Conservation (phyloP, 163 green algal genomes). For the Scenedesmus sp. region DNA sequence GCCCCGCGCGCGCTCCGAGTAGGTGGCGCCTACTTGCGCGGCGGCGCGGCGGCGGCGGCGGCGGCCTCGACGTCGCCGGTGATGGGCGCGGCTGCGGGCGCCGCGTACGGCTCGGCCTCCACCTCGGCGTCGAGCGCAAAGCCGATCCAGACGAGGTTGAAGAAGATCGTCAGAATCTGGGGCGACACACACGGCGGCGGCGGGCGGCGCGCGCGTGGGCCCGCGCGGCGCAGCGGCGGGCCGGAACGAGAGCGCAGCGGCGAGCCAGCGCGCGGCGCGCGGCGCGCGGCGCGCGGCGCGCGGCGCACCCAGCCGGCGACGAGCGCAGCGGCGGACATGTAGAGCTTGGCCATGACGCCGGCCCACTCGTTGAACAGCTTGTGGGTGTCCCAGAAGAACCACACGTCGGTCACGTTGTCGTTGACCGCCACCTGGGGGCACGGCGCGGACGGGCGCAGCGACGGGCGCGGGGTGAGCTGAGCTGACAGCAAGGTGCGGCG, state of each 20-base stretch:
- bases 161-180: conserved; percentile 21
- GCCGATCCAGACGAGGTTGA: conserved; percentile 24
- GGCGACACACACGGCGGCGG: too few relatives aligned
- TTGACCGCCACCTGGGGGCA: conserved; percentile 7
- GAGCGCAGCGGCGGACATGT: not conserved
- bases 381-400: conserved; percentile 21
- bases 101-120: not conserved
- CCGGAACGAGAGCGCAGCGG: not conserved
- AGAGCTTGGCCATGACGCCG: not conserved
- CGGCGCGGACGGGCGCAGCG: not conserved
- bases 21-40: not conserved
- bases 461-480: too few relatives aligned
- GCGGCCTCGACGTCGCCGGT: not conserved
- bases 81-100: not conserved
- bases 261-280: not conserved
- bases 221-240: not conserved
- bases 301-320: conserved; percentile 17
- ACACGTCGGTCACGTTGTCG: conserved; percentile 1
- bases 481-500: too few relatives aligned
- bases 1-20: too few relatives aligned
- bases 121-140: conserved; percentile 4
- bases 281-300: too few relatives aligned
- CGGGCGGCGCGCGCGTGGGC: too few relatives aligned
- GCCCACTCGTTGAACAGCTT: conserved; percentile 28
- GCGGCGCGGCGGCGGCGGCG: not conserved